Base-by-base conservation (phyloP, 768 basidiomycete genomes). In the Tubosaeta brunneosetosa region DNA sequence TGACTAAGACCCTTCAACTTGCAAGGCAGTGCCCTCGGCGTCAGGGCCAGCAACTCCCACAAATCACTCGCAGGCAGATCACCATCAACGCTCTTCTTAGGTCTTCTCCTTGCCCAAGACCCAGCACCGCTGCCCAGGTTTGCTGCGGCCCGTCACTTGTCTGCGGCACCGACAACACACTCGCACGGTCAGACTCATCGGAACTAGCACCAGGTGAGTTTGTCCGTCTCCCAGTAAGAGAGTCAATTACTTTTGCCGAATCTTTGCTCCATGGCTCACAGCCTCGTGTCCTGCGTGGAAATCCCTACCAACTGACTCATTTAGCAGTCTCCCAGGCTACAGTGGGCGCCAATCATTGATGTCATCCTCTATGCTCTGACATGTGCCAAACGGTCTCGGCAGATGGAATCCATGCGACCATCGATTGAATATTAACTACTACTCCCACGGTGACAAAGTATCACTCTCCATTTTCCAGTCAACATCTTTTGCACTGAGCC, bases 1-100 rank as follows among this genome's bases (percentile, higher is more conserved):
- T 53, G 58, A 54, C 52, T 52, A 57, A 56, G 50, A 50, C 38
- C 37, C 32, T 42, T 29, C 22, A 22, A 22, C 22, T 12, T n/a
- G n/a, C 45, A 43, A 58, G 65, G 65, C 67, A 42, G 58, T 69
- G 65, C 55, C 44, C 50, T 38, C 44, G 44, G 45, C 27, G 22
- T 54, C 59, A 51, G 51, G 59, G 51, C 33, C 43, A 17, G 25
- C 9, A 40, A 8, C 38, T 50, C n/a, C 54, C 57, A 57, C 47
- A 58, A 61, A 52, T 52, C 38, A 31, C 26, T 27, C 40, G 7
- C 27, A 29, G 25, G 45, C 32, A 34, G 38, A 14, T 22, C n/a
- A 8, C 16, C 8, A 37, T 37, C 36, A 37, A 16, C 13, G n/a
- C 36, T 16, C 36, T 37, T 13, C 36, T 46, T 19, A 9, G 45